Evolutionary conservation across 2,329 filamentous ascomycete species (phyloP).

Genomic region (Zymoseptoria crescenta): DNA sequence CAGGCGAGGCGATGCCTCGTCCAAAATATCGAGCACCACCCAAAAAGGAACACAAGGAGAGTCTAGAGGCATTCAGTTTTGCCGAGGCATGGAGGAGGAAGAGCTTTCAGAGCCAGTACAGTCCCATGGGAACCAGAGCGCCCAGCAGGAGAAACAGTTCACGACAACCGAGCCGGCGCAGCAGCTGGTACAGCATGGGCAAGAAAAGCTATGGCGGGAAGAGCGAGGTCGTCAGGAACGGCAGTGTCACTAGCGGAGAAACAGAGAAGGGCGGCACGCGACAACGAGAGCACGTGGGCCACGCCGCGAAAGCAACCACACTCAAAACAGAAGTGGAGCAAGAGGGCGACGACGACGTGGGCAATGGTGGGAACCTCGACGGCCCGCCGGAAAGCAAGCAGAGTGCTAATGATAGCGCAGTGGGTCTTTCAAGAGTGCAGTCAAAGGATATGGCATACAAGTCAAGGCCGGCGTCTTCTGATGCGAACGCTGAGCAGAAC

Average conservation of each 20-base stretch:
- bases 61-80: conserved; percentile 42
- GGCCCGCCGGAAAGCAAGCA: not conserved
- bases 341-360: conserved; percentile 40
- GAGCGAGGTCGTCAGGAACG: conserved; percentile 11
- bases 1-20: conserved; percentile 45
- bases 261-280: conserved; percentile 13
- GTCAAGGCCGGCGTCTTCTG: conserved; percentile 16
- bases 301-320: conserved; percentile 19
- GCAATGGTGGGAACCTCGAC: conserved; percentile 34
- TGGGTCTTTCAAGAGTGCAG: conserved; percentile 29
- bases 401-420: conserved; percentile 14
- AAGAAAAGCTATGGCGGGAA: conserved; percentile 18
- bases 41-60: conserved; percentile 44
- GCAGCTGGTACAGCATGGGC: conserved; percentile 24
- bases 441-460: conserved; percentile 20
- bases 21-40: conserved; percentile 44
- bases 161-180: conserved; percentile 15
- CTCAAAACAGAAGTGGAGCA: conserved; percentile 33
- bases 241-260: conserved; percentile 17
- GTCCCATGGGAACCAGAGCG: conserved; percentile 42
- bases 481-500: conserved; percentile 14
- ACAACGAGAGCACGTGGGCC: conserved; percentile 12
- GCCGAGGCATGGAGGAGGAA: conserved; percentile 40
- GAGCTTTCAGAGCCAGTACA: conserved; percentile 39
- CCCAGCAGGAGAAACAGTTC: conserved; percentile 31